Conservation (phyloP, 2,329 filamentous ascomycete species). For the Colletotrichum falcatum region DNA sequence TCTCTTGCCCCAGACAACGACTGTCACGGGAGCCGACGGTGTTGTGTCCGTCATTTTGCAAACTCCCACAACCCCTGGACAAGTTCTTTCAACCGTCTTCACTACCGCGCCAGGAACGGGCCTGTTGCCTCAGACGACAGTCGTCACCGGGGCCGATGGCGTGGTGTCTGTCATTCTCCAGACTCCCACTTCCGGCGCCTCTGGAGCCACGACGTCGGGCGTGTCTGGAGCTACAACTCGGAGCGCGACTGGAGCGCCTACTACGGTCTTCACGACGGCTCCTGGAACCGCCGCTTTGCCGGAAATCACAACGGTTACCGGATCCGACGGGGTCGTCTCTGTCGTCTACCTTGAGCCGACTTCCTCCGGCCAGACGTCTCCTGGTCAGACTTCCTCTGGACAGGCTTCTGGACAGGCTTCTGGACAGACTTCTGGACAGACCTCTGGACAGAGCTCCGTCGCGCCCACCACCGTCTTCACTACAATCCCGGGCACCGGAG, state of each 20-base stretch:
- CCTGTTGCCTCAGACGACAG: background rate
- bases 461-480: constrained; percentile 17
- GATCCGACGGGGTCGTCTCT: background rate
- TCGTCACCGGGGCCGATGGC: background rate
- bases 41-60: constrained; percentile 10
- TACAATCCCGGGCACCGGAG: constrained; percentile 18
- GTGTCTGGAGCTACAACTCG: background rate
- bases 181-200: background rate
- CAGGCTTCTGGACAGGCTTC: no score
- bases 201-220: background rate
- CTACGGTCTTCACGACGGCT: background rate
- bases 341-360: constrained; percentile 17
- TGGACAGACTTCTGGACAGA: no score
- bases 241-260: background rate
- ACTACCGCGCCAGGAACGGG: background rate
- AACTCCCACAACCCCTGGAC: background rate
- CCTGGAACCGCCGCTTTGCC: background rate
- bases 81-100: background rate
- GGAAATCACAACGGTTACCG: background rate
- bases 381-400: no score
- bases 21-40: constrained; percentile 11
- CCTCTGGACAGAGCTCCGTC: background rate
- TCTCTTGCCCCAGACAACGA: background rate
- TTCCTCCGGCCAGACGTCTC: background rate
- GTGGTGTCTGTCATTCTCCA: constrained; percentile 1